Evolutionary conservation across 2,329 filamentous ascomycete genomes (phyloP).

Genomic region (Phialophora chinensis): DNA sequence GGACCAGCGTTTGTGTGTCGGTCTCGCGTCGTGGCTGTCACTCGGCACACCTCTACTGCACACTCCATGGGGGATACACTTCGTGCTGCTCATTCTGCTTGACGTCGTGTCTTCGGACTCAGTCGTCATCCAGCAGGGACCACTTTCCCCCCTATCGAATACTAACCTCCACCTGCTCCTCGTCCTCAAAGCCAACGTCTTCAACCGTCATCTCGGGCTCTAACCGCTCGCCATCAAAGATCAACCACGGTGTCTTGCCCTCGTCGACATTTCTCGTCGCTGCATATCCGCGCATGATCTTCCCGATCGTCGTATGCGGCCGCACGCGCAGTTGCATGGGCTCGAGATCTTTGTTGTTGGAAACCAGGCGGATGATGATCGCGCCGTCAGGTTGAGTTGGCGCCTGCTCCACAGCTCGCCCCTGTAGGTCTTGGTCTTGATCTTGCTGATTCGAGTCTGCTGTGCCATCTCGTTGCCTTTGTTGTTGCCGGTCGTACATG

Average conservation of each 20-base stretch:
- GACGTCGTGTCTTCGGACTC: neutral
- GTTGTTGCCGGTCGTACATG: conserved; percentile 58
- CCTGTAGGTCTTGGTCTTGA: conserved; percentile 7
- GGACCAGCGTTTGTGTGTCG: neutral
- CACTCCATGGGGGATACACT: neutral
- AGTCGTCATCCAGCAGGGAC: neutral
- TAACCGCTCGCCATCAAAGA: conserved; percentile 77
- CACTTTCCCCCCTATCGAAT: conserved; percentile 54
- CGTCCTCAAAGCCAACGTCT: conserved; percentile 74
- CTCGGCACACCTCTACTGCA: neutral
- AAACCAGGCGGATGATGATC: conserved; percentile 59
- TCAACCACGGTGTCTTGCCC: conserved; percentile 64
- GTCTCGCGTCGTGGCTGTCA: neutral
- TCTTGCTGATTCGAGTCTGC: neutral
- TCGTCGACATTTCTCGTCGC: conserved; percentile 58
- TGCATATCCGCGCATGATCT: conserved; percentile 68
- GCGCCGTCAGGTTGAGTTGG: conserved; percentile 34
- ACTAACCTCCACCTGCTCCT: conserved; percentile 77
- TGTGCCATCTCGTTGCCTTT: conserved; percentile 44
- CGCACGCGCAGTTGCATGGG: conserved; percentile 57
- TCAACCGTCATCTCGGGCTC: conserved; percentile 65
- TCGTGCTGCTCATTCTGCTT: neutral
- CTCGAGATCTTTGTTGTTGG: conserved; percentile 50
- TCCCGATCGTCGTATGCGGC: conserved; percentile 62
- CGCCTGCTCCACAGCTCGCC: conserved; percentile 22